Percentiles rank a stretch among this genome's conserved stretches.
Conservation (phyloP, 768 basidiomycete genomes). For the Polyporus arcularius region DNA sequence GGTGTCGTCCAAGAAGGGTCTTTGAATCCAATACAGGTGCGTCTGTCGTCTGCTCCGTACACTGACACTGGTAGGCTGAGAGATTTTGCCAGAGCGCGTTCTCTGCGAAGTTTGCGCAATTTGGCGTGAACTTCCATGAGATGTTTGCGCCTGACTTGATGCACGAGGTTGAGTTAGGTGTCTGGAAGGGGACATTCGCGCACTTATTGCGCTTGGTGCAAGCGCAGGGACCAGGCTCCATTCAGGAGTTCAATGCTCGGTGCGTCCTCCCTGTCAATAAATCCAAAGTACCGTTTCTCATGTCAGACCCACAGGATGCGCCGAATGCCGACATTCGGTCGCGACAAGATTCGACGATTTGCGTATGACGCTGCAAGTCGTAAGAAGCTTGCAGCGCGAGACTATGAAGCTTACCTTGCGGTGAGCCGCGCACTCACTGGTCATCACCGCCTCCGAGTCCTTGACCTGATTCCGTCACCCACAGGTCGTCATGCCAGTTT, state of each 20-base stretch:
- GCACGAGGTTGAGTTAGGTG: slow-evolving; percentile 38
- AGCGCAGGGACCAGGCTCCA: no score
- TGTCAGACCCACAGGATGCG: slow-evolving; percentile 17
- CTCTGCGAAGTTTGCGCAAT: slow-evolving; percentile 11
- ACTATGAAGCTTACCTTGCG: slow-evolving; percentile 31
- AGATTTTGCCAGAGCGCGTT: slow-evolving; percentile 32
- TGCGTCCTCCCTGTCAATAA: not conserved
- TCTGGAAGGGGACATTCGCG: slow-evolving; percentile 28
- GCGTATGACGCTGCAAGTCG: slow-evolving; percentile 24
- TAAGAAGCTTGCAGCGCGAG: slow-evolving; percentile 30
- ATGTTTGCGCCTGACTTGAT: slow-evolving; percentile 34
- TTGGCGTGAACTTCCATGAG: slow-evolving; percentile 28
- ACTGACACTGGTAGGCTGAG: not conserved
- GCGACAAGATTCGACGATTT: slow-evolving; percentile 26
- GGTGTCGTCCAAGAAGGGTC: no score
- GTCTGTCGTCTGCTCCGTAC: not conserved
- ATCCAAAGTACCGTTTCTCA: slow-evolving; percentile 8
- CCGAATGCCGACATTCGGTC: slow-evolving; percentile 24
- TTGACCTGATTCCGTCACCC: not conserved
- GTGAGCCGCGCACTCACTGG: slow-evolving; percentile 4
- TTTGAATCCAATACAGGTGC: not conserved
- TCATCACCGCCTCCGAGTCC: no score
- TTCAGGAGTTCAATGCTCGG: no score
- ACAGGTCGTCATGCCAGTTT: no score
- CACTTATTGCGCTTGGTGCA: no score